phyloP scores from a whole-genome alignment of 805 yeast species.

The Yamadazyma laniorum region DNA sequence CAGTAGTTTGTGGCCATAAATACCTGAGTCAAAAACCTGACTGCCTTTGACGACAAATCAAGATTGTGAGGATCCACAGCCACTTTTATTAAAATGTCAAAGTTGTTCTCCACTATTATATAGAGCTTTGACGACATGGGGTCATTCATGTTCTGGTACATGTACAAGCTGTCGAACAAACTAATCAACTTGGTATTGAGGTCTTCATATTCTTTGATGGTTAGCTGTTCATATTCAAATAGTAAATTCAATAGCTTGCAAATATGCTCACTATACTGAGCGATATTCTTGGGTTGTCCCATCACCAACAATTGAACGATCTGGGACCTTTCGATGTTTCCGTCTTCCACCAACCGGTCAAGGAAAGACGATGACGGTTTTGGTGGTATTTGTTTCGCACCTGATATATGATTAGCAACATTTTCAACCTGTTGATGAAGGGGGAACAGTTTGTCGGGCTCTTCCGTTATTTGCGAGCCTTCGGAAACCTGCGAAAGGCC shows the following conservation, averaged over 20 bases:
- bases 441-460: background rate
- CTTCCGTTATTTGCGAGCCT: background rate
- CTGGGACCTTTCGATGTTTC: slow-evolving; percentile 20
- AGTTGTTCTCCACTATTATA: slow-evolving; percentile 35
- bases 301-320: slow-evolving; percentile 19
- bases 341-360: slow-evolving; percentile 17
- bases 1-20: slow-evolving; percentile 42
- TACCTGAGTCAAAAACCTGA: slow-evolving; percentile 36
- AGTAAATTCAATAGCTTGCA: slow-evolving; percentile 27
- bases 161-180: slow-evolving; percentile 24
- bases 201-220: slow-evolving; percentile 13
- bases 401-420: background rate
- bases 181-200: slow-evolving; percentile 24
- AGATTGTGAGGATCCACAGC: slow-evolving; percentile 29
- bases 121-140: slow-evolving; percentile 33
- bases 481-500: background rate
- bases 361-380: slow-evolving; percentile 4
- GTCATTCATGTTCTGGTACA: slow-evolving; percentile 21
- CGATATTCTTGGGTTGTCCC: slow-evolving; percentile 29
- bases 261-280: slow-evolving; percentile 39
- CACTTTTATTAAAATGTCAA: slow-evolving; percentile 37
- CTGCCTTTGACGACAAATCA: slow-evolving; percentile 32
- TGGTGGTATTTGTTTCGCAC: background rate
- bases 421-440: background rate
- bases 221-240: slow-evolving; percentile 11